Percentiles rank a stretch among this genome's conserved stretches.
These are phyloP conservation scores for Omphalotus olearius DNA, from an alignment of 1,284 basidiomycete species.

Conservation along the genomic window DNA sequence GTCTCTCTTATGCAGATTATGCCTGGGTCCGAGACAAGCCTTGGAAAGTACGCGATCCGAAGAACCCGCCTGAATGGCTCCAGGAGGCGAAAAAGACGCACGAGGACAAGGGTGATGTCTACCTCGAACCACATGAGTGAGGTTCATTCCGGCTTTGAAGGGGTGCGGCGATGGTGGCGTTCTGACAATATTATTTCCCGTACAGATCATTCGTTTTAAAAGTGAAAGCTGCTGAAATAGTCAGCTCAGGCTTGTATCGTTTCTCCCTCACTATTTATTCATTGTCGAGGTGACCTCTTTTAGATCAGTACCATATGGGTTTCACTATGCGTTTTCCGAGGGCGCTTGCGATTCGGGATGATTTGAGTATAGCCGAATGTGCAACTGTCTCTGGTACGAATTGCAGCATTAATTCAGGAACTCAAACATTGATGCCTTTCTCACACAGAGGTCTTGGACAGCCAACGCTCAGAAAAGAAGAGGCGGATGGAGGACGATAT, in stretches of 20 bases:
- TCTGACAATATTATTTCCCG: not conserved
- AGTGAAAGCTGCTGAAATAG: conserved; percentile 89
- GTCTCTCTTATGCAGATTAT: conserved; percentile 81
- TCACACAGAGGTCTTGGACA: conserved; percentile 43
- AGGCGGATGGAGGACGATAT: conserved; percentile 61
- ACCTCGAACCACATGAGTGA: conserved; percentile 77
- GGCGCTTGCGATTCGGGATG: conserved; percentile 75
- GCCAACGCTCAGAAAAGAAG: conserved; percentile 59
- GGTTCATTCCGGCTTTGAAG: conserved; percentile 15
- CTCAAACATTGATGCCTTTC: not conserved
- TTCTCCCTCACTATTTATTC: not conserved
- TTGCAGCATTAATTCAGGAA: not conserved
- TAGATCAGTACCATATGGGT: conserved; percentile 71
- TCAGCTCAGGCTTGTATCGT: conserved; percentile 51
- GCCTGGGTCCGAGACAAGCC: conserved; percentile 73
- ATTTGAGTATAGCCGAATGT: conserved; percentile 64
- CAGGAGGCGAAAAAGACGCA: conserved; percentile 51
- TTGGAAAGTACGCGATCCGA: conserved; percentile 71
- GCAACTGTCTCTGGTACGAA: conserved; percentile 59
- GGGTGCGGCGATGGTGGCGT: conserved; percentile 4
- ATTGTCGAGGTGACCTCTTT: not conserved
- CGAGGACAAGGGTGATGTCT: conserved; percentile 80
- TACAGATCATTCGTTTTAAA: conserved; percentile 81
- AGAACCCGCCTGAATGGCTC: conserved; percentile 59
- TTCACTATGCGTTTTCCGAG: conserved; percentile 87